Evolutionary conservation across 169 alveolate species (phyloP).

Genomic region (Babesia divergens): DNA sequence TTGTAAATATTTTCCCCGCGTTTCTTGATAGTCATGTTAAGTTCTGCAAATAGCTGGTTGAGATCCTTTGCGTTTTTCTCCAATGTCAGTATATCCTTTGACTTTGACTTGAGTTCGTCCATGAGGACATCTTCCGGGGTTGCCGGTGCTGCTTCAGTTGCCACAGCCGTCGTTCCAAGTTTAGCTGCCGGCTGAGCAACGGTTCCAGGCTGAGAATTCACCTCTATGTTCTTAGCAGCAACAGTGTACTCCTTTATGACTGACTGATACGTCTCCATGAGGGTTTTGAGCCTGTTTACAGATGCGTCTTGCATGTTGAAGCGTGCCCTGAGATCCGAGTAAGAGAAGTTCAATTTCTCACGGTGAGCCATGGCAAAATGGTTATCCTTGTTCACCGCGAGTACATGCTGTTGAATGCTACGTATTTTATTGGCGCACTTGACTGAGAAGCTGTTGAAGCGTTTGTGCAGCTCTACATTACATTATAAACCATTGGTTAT

Average conservation of each 20-base stretch:
- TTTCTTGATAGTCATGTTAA: slow-evolving; percentile 44
- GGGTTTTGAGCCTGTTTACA: slow-evolving; percentile 56
- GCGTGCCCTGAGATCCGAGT: slow-evolving; percentile 51
- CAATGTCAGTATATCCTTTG: slow-evolving; percentile 36
- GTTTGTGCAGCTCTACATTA: slow-evolving; percentile 39
- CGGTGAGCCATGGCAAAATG: slow-evolving; percentile 50
- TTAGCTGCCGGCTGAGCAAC: neutral
- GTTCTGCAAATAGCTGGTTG: slow-evolving; percentile 46
- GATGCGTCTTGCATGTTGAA: slow-evolving; percentile 63
- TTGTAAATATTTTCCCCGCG: slow-evolving; percentile 61
- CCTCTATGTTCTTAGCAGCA: slow-evolving; percentile 31
- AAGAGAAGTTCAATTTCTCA: slow-evolving; percentile 22
- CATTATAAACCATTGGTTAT: neutral
- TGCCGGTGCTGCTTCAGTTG: neutral
- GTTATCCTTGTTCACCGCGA: slow-evolving; percentile 37
- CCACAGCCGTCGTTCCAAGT: neutral
- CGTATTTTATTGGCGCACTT: slow-evolving; percentile 45
- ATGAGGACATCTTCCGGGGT: slow-evolving; percentile 9
- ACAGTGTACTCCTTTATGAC: slow-evolving; percentile 58
- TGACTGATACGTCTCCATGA: slow-evolving; percentile 60
- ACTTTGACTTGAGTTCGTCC: slow-evolving; percentile 39
- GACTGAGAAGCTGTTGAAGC: slow-evolving; percentile 51
- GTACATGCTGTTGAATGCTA: slow-evolving; percentile 35
- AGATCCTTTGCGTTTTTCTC: slow-evolving; percentile 60
- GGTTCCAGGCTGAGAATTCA: neutral